Conservation (phyloP, 1,284 basidiomycete genomes). For the Apiotrichum veenhuisii region DNA sequence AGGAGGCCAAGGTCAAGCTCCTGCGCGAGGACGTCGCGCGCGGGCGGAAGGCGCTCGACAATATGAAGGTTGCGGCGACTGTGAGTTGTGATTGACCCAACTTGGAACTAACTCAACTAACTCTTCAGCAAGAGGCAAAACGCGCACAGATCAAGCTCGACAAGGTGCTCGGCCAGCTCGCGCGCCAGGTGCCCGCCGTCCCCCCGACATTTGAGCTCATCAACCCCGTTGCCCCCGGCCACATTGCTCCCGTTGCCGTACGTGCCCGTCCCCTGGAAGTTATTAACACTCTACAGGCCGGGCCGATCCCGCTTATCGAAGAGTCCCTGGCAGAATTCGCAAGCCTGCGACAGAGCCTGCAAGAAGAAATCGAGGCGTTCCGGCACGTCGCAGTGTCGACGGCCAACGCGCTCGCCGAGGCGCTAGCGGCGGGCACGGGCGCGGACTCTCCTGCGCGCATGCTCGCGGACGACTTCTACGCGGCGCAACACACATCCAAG, state of each 20-base stretch:
- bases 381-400: slow-evolving; percentile 64
- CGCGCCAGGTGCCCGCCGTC: slow-evolving; percentile 49
- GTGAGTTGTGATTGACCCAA: slow-evolving; percentile 25
- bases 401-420: slow-evolving; percentile 64
- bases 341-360: slow-evolving; percentile 60
- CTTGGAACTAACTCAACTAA: background rate
- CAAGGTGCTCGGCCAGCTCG: slow-evolving; percentile 69
- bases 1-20: slow-evolving; percentile 63
- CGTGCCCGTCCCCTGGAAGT: slow-evolving; percentile 10
- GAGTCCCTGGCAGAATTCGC: slow-evolving; percentile 70
- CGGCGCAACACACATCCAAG: background rate
- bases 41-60: slow-evolving; percentile 44
- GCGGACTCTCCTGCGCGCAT: slow-evolving; percentile 3
- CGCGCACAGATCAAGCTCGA: slow-evolving; percentile 72
- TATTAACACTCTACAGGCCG: slow-evolving; percentile 2
- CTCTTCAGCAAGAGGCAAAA: slow-evolving; percentile 62
- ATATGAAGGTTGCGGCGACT: slow-evolving; percentile 44
- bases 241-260: slow-evolving; percentile 26
- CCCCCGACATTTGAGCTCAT: slow-evolving; percentile 40
- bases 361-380: slow-evolving; percentile 67
- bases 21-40: slow-evolving; percentile 36
- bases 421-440: slow-evolving; percentile 37
- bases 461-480: slow-evolving; percentile 12
- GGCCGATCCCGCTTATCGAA: slow-evolving; percentile 59
- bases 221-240: slow-evolving; percentile 40